Evolutionary conservation across 176 grass and related monocot genomes (phyloP).

Genomic region (Tillandsia leiboldiana): DNA sequence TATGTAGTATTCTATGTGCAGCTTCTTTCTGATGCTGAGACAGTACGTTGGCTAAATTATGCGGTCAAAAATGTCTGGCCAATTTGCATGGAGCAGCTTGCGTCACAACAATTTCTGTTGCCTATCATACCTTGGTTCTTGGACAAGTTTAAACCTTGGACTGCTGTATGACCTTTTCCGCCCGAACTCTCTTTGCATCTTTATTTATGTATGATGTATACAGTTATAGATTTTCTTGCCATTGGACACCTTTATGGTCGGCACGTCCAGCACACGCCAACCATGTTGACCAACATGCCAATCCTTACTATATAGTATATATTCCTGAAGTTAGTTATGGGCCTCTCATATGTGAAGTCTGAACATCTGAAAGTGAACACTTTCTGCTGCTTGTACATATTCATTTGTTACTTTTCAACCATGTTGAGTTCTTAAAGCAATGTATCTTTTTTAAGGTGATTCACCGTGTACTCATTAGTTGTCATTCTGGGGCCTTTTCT

Average conservation of each 20-base stretch:
- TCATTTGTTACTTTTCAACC: too few species aligned
- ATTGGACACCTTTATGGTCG: neutral
- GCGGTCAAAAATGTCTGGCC: constrained; percentile 88
- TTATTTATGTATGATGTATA: neutral
- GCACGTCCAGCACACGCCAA: too few species aligned
- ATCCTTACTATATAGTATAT: too few species aligned
- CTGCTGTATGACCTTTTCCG: constrained; percentile 38
- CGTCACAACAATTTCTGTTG: constrained; percentile 57
- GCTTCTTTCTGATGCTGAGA: constrained; percentile 88
- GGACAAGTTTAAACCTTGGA: constrained; percentile 95
- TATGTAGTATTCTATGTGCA: constrained; percentile 41
- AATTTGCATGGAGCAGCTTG: constrained; percentile 90
- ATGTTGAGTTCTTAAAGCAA: too few species aligned
- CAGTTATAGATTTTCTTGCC: neutral
- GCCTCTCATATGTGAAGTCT: too few species aligned
- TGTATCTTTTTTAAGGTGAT: too few species aligned
- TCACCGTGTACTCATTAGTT: too few species aligned
- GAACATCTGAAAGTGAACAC: too few species aligned
- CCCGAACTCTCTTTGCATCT: neutral
- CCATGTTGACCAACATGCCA: too few species aligned
- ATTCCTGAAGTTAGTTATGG: too few species aligned
- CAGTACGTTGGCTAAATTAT: constrained; percentile 90
- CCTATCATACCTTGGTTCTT: constrained; percentile 96
- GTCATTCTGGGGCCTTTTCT: too few species aligned
- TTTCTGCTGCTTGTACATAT: too few species aligned